These are phyloP conservation scores for Avena insularis DNA, from an alignment of 176 grass and related monocot genomes.

Conservation along the genomic window DNA sequence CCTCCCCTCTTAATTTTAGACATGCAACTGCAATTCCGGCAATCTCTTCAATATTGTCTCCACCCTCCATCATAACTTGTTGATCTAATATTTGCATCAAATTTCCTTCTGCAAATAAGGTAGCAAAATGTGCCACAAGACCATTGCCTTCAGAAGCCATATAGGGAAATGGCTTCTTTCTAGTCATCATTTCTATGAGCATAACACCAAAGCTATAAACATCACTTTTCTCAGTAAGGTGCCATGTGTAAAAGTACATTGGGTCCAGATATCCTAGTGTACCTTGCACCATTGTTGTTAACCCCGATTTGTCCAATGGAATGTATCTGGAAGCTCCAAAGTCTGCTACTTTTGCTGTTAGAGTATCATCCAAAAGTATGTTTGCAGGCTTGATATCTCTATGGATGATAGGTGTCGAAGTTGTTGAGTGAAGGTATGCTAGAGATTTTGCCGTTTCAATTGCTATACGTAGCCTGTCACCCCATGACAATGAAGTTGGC, in stretches of 20 bases:
- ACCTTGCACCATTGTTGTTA: conserved; percentile 8
- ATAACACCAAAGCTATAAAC: neutral
- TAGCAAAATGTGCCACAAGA: conserved; percentile 4
- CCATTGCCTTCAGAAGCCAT: neutral
- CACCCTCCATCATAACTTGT: neutral
- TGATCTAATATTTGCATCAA: neutral
- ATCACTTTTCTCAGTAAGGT: neutral
- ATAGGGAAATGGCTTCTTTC: conserved; percentile 12
- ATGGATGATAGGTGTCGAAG: neutral
- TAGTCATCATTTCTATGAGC: conserved; percentile 1
- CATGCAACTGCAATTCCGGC: conserved; percentile 6
- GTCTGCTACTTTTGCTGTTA: conserved; percentile 7
- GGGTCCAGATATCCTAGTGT: neutral
- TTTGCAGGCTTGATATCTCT: neutral
- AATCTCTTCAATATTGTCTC: neutral
- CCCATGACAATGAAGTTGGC: neutral
- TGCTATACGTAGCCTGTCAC: neutral
- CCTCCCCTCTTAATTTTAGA: neutral
- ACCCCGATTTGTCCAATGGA: neutral
- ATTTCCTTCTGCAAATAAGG: neutral
- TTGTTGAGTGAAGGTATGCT: neutral
- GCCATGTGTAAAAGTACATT: neutral
- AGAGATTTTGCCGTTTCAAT: neutral
- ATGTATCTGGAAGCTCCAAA: neutral
- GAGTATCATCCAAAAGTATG: conserved; percentile 17